Percentiles rank a stretch among this genome's conserved stretches.
These are phyloP conservation scores for Sisymbrium irio DNA, from an alignment of 345 rosid genomes.

Conservation along the genomic window DNA sequence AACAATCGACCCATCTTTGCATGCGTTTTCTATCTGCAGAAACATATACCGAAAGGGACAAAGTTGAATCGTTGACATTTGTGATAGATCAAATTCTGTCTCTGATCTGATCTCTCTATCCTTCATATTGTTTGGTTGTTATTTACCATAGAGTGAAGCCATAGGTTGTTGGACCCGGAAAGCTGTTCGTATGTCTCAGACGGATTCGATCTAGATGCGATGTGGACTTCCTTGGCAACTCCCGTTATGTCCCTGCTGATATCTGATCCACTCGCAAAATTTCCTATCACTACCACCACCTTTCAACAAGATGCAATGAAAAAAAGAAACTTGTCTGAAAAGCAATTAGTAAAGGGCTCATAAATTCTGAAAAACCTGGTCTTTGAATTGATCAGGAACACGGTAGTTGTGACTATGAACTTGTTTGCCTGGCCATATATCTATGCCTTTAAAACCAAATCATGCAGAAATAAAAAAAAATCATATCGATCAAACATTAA, in stretches of 20 bases:
- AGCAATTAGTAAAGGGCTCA: not conserved
- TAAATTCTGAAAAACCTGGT: constrained; percentile 39
- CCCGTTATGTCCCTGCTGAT: constrained; percentile 61
- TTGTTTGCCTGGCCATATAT: constrained; percentile 90
- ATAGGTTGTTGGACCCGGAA: constrained; percentile 53
- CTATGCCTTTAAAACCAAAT: constrained; percentile 46
- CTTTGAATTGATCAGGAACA: constrained; percentile 46
- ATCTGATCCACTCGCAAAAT: constrained; percentile 62
- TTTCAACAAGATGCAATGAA: constrained; percentile 14
- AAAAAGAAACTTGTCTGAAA: not conserved
- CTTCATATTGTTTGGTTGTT: not conserved
- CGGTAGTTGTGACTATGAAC: constrained; percentile 88
- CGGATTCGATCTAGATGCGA: constrained; percentile 58
- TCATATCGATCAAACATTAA: not conserved
- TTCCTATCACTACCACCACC: constrained; percentile 74
- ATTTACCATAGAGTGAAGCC: constrained; percentile 81
- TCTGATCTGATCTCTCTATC: not conserved
- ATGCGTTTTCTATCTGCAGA: constrained; percentile 63
- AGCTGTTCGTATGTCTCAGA: constrained; percentile 43
- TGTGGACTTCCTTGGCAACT: constrained; percentile 80
- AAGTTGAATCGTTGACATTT: not conserved
- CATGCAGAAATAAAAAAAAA: not conserved
- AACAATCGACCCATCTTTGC: constrained; percentile 56
- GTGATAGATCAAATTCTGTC: not conserved
- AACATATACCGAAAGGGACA: not conserved